Base-by-base conservation (phyloP, 768 basidiomycete species). In the Daedaleopsis nitida region DNA sequence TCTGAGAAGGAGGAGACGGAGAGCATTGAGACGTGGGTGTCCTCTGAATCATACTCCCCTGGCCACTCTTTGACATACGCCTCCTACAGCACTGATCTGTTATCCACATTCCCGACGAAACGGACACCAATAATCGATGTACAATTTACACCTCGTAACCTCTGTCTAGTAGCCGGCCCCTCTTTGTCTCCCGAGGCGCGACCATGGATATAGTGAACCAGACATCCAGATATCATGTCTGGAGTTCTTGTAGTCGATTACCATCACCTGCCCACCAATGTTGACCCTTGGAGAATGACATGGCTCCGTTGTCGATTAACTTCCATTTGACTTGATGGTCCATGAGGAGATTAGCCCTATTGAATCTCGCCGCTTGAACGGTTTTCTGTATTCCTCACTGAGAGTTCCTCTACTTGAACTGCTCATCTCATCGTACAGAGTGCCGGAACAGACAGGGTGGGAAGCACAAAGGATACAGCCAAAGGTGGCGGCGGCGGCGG, bases 21-120 rank as follows among this genome's bases (percentile, higher is more conserved):
- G 53, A 83, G 73, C 65, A 74, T 73, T 27, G 91, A 91, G 69
- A 93, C 91, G 93, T 94, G 73, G 67, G 91, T 78, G 34, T 8
- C 10, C 27, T 19, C 32, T 24, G 52, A 38, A 43, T 49, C 57
- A 17, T 32, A 52, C 62, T 48, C 51, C 49, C 19, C 21, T 24
- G 37, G 52, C 27, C 61, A 11, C 7, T 34, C 19, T 39, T 11
- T 21, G 65, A 56, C 63, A 59, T 59, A 44, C 37, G 19, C 4
- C 42, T 44, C 50, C 42, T 61, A 50, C 71, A 98, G 96, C 19
- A 79, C 82, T 19, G 96, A 98, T 71, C 80, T 98, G 32, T 74
- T 98, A 2, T 83, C 92, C 2, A 96, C 96, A 0, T 97, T 94
- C 72, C 91, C 92, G 8, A 99, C 97, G 34, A 99, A 98, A 78